Evolutionary conservation across 2,329 filamentous ascomycete genomes (phyloP), one percentile per base, ranked within the genome.

Genomic region (Fusarium sp.): DNA sequence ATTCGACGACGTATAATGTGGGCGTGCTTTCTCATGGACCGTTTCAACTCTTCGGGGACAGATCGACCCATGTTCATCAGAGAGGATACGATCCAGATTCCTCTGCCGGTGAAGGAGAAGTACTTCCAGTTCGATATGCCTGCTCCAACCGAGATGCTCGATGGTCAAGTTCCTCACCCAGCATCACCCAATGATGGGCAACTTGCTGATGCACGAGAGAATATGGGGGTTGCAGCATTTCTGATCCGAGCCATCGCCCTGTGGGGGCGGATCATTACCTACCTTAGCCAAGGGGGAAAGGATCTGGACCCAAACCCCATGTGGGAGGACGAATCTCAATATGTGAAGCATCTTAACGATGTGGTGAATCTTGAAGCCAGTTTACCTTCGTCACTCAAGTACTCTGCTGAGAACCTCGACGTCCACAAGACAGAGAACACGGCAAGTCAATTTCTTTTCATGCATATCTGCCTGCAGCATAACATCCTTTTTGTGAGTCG

Each of bases 1-100:
- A 98, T 98, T 60, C 89, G 96, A 68, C 87, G 96, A 74, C 90
- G 96, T 63, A 96, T 95, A 6, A 98, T 99, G 95, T 99, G 96
- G 96, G 93, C 95, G 18, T 98, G 95, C 79, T 97, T 97, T 78
- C 82, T 98, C 63, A 98, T 98, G 95, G 96, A 99, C 80, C 91
- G 95, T 1, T 98, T 98, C 85, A 98, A 97, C 82, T 98, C 95
- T 1, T 98, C 95, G 3, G 95, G 96, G 5, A 97, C 94, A 6
- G 95, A 98, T 77, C 89, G 95, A 41, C 96, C 96, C 26, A 93
- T 94, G 59, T 97, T 98, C 75, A 92, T 97, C 61, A 92, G 93
- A 73, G 95, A 98, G 80, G 93, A 96, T 73, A 94, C 93, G 61
- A 89, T 98, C 69, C 92, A 94, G 74, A 94, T 98, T 22, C 95